Percentiles rank a stretch among this genome's conserved stretches.
Evolutionary conservation across 1,284 basidiomycete species (phyloP).

Genomic region (Athelia psychrophila): DNA sequence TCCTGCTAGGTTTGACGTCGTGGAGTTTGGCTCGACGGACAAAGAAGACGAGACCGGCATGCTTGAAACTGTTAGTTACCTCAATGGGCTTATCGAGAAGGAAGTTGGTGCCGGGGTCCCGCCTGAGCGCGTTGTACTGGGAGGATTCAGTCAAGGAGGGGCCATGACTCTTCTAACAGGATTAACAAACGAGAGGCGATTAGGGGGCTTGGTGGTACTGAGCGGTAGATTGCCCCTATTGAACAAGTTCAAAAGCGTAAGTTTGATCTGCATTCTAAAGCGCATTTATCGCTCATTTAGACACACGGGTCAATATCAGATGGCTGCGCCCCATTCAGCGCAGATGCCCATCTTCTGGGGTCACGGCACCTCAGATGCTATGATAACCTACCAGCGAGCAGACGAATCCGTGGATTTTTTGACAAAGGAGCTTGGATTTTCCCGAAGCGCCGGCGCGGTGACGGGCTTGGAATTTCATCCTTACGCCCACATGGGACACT

Average conservation of each 20-base stretch:
- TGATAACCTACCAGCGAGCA: constrained; percentile 57
- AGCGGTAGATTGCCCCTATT: constrained; percentile 78
- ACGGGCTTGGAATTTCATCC: constrained; percentile 55
- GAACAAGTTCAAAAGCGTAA: constrained; percentile 61
- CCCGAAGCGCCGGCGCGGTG: constrained; percentile 28
- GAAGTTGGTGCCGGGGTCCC: constrained; percentile 75
- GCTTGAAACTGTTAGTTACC: constrained; percentile 54
- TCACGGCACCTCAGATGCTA: constrained; percentile 76
- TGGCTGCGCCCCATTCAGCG: constrained; percentile 52
- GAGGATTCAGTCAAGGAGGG: constrained; percentile 88
- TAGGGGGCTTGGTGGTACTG: constrained; percentile 72
- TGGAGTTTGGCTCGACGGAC: constrained; percentile 58
- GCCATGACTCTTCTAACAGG: constrained; percentile 77
- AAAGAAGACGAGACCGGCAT: constrained; percentile 76
- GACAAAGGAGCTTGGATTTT: constrained; percentile 41
- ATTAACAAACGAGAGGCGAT: constrained; percentile 61
- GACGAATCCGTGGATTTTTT: constrained; percentile 56
- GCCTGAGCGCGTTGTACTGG: constrained; percentile 68
- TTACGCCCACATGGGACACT: constrained; percentile 66
- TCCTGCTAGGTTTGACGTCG: constrained; percentile 71
- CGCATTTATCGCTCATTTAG: not conserved
- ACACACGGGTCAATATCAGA: constrained; percentile 32
- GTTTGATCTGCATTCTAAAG: constrained; percentile 19
- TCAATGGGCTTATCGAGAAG: constrained; percentile 70
- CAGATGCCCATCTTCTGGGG: constrained; percentile 85